Evolutionary conservation across 2,329 filamentous ascomycete species (phyloP).

Genomic region (Rhynchosporium graminicola): DNA sequence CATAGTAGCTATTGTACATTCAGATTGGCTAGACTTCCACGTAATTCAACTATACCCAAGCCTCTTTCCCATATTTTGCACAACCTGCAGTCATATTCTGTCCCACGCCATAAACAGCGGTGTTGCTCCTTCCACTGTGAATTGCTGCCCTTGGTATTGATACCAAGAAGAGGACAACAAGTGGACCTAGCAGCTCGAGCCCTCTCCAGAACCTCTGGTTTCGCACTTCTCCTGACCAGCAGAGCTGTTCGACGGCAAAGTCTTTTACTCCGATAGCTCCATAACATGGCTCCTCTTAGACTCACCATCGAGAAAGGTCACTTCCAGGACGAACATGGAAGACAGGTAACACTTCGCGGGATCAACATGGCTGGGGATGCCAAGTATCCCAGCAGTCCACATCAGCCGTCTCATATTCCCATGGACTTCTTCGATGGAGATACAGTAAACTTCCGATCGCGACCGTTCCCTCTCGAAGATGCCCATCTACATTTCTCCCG

Average conservation of each 20-base stretch:
- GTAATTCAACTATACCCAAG: background rate
- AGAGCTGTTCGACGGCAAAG: background rate
- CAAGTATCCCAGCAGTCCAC: conserved; percentile 81
- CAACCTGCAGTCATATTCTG: background rate
- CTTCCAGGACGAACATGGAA: conserved; percentile 79
- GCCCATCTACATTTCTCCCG: conserved; percentile 84
- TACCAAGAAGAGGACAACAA: conserved; percentile 1
- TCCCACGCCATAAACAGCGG: too few species aligned
- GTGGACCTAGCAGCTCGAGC: conserved; percentile 9
- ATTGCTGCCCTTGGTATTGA: background rate
- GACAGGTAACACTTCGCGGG: conserved; percentile 85
- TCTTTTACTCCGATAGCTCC: background rate
- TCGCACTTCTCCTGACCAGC: background rate
- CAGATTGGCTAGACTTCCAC: background rate
- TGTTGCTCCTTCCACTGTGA: background rate
- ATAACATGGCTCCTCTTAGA: conserved; percentile 69
- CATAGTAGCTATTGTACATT: background rate
- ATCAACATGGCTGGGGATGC: conserved; percentile 92
- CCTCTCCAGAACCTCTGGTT: background rate
- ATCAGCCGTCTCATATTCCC: conserved; percentile 76
- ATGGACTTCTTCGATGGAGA: conserved; percentile 91
- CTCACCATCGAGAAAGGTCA: conserved; percentile 81
- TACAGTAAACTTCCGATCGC: conserved; percentile 81
- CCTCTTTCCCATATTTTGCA: background rate
- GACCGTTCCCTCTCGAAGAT: conserved; percentile 81